These are phyloP conservation scores for Alnus glutinosa DNA, from an alignment of 306 rosid genomes.

Conservation along the genomic window DNA sequence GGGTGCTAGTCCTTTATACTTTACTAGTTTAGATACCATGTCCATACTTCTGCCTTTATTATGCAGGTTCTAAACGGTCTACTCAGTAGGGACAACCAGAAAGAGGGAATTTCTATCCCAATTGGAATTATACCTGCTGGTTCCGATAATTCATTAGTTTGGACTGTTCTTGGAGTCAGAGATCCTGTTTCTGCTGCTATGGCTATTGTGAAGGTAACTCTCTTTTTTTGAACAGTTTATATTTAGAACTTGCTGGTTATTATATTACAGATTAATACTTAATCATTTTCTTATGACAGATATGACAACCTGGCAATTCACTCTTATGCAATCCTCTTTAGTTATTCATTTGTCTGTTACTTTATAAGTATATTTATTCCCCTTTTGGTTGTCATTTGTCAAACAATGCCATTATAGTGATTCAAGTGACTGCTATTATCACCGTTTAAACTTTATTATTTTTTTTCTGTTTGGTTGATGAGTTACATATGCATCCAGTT, in stretches of 20 bases:
- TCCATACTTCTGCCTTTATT: neutral
- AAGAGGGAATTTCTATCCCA: conserved; percentile 97
- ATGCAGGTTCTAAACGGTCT: conserved; percentile 96
- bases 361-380: neutral
- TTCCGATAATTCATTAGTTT: conserved; percentile 93
- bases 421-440: neutral
- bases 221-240: neutral
- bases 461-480: neutral
- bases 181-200: conserved; percentile 98
- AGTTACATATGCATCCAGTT: neutral
- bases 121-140: conserved; percentile 99
- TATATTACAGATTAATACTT: neutral
- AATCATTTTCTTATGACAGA: neutral
- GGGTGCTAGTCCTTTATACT: conserved; percentile 7
- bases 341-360: neutral
- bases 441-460: neutral
- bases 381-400: neutral
- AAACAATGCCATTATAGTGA: neutral
- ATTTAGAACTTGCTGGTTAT: conserved; percentile 1
- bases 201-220: conserved; percentile 90
- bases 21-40: neutral
- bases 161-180: conserved; percentile 99
- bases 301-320: neutral
- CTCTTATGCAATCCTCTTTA: neutral
- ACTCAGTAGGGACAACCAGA: conserved; percentile 90